Evolutionary conservation across 2,329 filamentous ascomycete species (phyloP), one percentile per base, ranked within the genome.

Genomic region (Aschersonia sp.): DNA sequence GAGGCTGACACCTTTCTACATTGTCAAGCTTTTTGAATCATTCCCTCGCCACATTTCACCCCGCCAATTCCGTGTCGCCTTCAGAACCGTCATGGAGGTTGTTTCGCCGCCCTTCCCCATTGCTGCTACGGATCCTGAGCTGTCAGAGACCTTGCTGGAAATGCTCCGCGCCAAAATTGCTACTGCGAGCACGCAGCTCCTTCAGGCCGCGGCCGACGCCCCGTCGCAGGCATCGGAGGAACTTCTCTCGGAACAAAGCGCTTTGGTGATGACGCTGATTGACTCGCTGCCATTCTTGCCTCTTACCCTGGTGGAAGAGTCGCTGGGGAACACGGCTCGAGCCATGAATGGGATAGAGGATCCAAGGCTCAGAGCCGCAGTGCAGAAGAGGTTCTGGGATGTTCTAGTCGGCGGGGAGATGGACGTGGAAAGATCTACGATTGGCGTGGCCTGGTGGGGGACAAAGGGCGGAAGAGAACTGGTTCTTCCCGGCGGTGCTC

Each of bases 381-480:
- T 81, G 39, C 79, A 81, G 58, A 73, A 79, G 52, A 71, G 87
- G 45, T 84, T 94, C 62, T 88, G 85, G 81, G 81, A 92, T 49
- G 74, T 87, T 3, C 65, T 95, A 8, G 81, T 81, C 41, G 81
- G 76, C 55, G 87, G 87, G 4, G 87, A 94, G 66, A 84, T 95
- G 79, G 88, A 95, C 63, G 82, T 94, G 30, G 85, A 94, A 59
- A 75, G 87, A 50, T 83, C 86, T 6, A 78, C 82, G 41, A 73
- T 84, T 32, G 87, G 83, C 45, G 84, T 94, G 14, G 77, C 79
- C 2, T 95, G 89, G 89, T 95, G 89, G 89, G 84, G 80, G 9
- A 73, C 71, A 10, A 64, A 64, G 37, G 74, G 74, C 6, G 76
- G 65, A 66, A 77, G 61, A 61, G 74, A 73, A 52, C 58, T 74